Base-by-base conservation (phyloP, 2,329 filamentous ascomycete species). In the Fusarium tjaetaba region DNA sequence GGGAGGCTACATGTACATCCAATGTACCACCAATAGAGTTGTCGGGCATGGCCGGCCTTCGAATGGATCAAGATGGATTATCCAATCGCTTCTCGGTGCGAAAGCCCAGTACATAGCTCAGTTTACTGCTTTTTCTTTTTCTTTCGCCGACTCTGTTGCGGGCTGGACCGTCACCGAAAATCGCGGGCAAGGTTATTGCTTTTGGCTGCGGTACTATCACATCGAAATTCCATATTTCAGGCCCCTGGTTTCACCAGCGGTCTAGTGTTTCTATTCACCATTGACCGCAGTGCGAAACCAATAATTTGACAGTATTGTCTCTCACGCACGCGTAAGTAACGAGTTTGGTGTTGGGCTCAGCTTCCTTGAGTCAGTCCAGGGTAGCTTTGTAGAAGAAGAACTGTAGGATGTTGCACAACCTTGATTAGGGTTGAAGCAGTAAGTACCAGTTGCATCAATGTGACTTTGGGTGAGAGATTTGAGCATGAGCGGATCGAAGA, bases 1-100 rank as follows among this genome's bases (percentile, higher is more conserved):
- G 73, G 68, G 71, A 78, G 71, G 70, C 70, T 67, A 75, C 75
- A 76, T 77, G 73, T 68, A 63, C 38, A 48, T 24, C 38, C 32
- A 38, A 36, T 68, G 66, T 68, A 51, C 42, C 32, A 70, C 73
- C 67, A 70, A 72, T 75, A 56, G 64, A 63, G 52, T 46, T 48
- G 55, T n/a, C 38, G 76, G 76, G 76, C 46, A 69, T 75, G 73
- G 64, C 76, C 70, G 76, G 75, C 51, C 45, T 60, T 41, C 45
- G 36, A 42, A 45, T 24, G 45, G 39, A 52, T 39, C 46, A 52
- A 61, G 55, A 61, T 49, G 45, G 28, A 14, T 30, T 62, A 46
- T 70, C 53, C 55, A 70, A 48, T 69, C 38, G 39, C 59, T 59
- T 55, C 62, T 67, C 24, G 30, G 30, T 48, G 26, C 41, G n/a